phyloP scores from a whole-genome alignment of 1,284 basidiomycete genomes.

The Heterobasidion occidentale region DNA sequence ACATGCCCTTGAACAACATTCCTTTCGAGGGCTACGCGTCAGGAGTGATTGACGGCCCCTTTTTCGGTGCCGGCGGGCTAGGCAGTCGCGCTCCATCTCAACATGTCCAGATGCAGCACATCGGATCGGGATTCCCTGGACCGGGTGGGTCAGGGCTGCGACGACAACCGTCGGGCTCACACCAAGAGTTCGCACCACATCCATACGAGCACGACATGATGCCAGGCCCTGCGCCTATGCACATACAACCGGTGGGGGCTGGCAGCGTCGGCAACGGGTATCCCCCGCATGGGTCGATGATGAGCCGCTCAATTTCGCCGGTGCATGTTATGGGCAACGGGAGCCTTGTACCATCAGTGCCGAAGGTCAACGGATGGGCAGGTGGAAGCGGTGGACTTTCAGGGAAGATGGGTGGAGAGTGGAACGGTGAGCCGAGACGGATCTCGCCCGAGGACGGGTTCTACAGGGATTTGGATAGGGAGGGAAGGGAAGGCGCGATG shows the following conservation, averaged over 20 bases:
- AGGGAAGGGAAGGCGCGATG: slow-evolving; percentile 6
- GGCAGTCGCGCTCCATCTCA: background rate
- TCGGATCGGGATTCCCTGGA: background rate
- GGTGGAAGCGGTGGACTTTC: background rate
- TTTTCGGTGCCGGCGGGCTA: slow-evolving; percentile 3
- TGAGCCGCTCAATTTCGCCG: slow-evolving; percentile 8
- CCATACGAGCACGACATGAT: background rate
- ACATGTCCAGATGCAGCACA: background rate
- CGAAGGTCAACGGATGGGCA: slow-evolving; percentile 13
- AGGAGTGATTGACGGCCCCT: slow-evolving; percentile 7
- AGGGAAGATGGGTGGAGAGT: slow-evolving; percentile 3
- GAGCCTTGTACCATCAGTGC: background rate
- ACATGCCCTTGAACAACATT: slow-evolving; percentile 1
- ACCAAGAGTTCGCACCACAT: slow-evolving; percentile 8
- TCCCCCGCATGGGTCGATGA: background rate
- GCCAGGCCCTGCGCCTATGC: slow-evolving; percentile 2
- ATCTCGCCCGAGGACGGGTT: slow-evolving; percentile 17
- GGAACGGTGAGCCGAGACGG: slow-evolving; percentile 1
- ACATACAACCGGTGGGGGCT: slow-evolving; percentile 5
- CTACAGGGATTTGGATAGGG: slow-evolving; percentile 14
- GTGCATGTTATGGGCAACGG: slow-evolving; percentile 2
- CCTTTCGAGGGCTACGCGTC: slow-evolving; percentile 3
- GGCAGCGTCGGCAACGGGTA: background rate
- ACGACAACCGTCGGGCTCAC: slow-evolving; percentile 10
- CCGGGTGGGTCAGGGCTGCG: background rate